Percentiles rank a stretch among this genome's conserved stretches.
These are phyloP conservation scores for Venturiaceae sp. DNA, from an alignment of 2,329 filamentous ascomycete genomes.

Conservation along the genomic window DNA sequence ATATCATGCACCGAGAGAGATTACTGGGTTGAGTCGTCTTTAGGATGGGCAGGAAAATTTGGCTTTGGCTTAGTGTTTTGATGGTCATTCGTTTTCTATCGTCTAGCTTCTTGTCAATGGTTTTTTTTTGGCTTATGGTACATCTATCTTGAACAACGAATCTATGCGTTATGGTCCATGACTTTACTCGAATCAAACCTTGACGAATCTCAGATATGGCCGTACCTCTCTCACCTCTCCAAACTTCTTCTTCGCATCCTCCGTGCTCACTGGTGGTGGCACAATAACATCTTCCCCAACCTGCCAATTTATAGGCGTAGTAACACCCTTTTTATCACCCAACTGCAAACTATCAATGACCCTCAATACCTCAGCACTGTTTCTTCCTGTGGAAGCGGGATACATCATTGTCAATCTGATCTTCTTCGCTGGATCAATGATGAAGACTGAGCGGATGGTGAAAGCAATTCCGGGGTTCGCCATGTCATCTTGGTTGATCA, in stretches of 20 bases:
- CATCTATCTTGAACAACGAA: not conserved
- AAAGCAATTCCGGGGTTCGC: constrained; percentile 55
- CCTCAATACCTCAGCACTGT: constrained; percentile 46
- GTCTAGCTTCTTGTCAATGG: not conserved
- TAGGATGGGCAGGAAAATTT: not conserved
- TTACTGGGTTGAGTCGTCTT: constrained; percentile 18
- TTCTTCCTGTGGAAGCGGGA: constrained; percentile 73
- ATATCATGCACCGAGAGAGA: constrained; percentile 37
- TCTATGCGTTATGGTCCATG: not conserved
- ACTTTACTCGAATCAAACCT: not conserved
- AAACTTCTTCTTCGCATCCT: constrained; percentile 68
- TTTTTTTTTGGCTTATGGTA: not conserved
- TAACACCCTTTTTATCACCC: constrained; percentile 80
- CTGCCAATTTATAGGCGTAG: constrained; percentile 85
- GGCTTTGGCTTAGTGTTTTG: not conserved
- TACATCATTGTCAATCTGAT: constrained; percentile 89
- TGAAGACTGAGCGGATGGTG: constrained; percentile 89
- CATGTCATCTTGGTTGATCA: constrained; percentile 28
- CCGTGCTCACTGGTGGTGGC: constrained; percentile 70
- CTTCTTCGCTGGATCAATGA: constrained; percentile 90
- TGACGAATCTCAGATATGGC: not conserved
- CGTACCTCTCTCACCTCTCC: not conserved
- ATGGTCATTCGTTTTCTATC: no score
- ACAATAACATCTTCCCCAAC: constrained; percentile 89
- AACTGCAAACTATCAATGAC: constrained; percentile 50